A percentile compares a stretch with the other conserved stretches of the same genome.
Conservation (phyloP, 345 rosid genomes). For the Hibiscus syriacus region DNA sequence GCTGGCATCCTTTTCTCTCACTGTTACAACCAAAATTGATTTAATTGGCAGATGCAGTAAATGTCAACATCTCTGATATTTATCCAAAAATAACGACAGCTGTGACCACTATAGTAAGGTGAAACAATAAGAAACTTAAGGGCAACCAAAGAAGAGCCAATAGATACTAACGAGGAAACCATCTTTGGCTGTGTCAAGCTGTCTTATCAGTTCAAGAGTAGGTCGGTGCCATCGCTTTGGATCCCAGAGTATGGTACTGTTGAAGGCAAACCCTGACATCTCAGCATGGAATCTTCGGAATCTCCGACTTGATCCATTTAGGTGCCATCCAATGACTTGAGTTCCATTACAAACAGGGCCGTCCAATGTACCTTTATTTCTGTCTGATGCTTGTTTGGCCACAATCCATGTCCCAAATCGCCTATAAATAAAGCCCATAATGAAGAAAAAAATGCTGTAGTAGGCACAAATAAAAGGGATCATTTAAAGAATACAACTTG, state of each 20-base stretch:
- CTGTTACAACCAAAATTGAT: too few species aligned
- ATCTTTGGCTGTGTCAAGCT: conserved; percentile 34
- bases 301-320: conserved; percentile 21
- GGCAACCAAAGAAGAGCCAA: background rate
- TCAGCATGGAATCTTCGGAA: conserved; percentile 49
- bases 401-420: conserved; percentile 59
- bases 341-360: conserved; percentile 60
- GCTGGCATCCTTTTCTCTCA: background rate
- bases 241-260: conserved; percentile 61
- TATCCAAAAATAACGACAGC: background rate
- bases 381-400: conserved; percentile 29
- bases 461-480: background rate
- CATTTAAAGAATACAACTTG: background rate
- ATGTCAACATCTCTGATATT: background rate
- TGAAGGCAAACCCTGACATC: conserved; percentile 58
- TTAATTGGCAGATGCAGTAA: too few species aligned
- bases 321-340: conserved; percentile 54
- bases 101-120: background rate
- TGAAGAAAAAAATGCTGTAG: background rate
- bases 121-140: background rate
- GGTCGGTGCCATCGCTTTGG: conserved; percentile 56
- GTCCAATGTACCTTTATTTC: conserved; percentile 25
- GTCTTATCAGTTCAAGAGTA: conserved; percentile 42
- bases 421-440: conserved; percentile 16
- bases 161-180: conserved; percentile 35